phyloP scores from a whole-genome alignment of 2,329 filamentous ascomycete species.

The Hypocrella siamensis region DNA sequence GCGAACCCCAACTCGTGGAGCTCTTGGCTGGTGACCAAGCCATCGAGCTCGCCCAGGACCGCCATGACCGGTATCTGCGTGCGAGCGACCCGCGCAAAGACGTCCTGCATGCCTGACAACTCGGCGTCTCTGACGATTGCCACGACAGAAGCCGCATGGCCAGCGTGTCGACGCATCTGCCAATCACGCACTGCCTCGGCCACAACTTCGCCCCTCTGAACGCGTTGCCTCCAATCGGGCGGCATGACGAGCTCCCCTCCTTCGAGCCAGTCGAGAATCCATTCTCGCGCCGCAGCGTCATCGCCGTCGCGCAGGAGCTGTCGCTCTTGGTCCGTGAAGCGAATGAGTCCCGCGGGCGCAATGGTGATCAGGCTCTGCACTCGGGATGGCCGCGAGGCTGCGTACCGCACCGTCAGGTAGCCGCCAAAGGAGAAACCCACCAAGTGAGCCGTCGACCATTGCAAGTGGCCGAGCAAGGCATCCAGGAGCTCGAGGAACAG shows the following conservation, averaged over 20 bases:
- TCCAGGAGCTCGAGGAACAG: constrained; percentile 28
- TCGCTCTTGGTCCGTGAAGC: constrained; percentile 10
- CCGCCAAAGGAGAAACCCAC: constrained; percentile 35
- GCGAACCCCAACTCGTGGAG: constrained; percentile 6
- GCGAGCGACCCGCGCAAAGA: constrained; percentile 7
- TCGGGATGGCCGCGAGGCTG: constrained; percentile 11
- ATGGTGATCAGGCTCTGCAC: constrained; percentile 22
- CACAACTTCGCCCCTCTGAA: constrained; percentile 25
- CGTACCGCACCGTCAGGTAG: constrained; percentile 21
- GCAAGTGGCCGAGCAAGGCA: constrained; percentile 19
- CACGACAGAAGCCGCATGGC: constrained; percentile 28
- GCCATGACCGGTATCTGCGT: constrained; percentile 5
- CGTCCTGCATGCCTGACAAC: constrained; percentile 16
- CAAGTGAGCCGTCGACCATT: constrained; percentile 26
- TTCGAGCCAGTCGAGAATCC: constrained; percentile 24
- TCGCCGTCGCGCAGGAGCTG: constrained; percentile 5
- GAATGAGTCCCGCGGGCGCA: constrained; percentile 30
- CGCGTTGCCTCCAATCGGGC: constrained; percentile 25
- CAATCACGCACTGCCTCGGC: constrained; percentile 30
- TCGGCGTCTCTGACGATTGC: constrained; percentile 29
- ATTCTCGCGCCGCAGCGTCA: constrained; percentile 8
- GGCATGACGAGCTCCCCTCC: constrained; percentile 25
- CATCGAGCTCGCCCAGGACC: constrained; percentile 12
- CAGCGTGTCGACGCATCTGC: constrained; percentile 28
- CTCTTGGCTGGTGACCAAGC: constrained; percentile 7